Evolutionary conservation across 2,329 filamentous ascomycete species (phyloP), one percentile per base, ranked within the genome.

Genomic region (Penicillium hordei): DNA sequence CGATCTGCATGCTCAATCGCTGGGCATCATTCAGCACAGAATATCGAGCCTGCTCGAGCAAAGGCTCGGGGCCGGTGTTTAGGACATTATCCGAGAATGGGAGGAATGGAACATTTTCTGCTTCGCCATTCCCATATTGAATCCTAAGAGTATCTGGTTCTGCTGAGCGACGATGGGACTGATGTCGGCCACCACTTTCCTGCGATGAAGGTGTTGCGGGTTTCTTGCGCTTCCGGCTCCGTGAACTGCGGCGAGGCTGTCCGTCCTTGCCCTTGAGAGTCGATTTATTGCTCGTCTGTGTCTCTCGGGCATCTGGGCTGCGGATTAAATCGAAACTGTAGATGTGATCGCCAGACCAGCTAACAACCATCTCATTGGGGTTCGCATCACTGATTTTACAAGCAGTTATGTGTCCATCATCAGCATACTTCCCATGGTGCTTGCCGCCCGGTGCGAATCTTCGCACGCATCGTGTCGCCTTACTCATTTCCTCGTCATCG

Each of bases 371-470:
- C 65, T 89, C 86, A 61, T 89, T 86, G 0, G 86, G 87, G 59
- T 86, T 82, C 9, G 84, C 84, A 72, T 89, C 85, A 63, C 85
- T 88, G 66, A 89, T 89, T 72, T 88, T 89, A 72, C 86, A 88
- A 17, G 86, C 86, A 2, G 86, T 89, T 65, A 89, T 89, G 64
- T 89, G 86, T 5, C 85, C 83, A 59, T 82, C 82, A 53, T 86
- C 83, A 17, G 69, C 65, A n/a, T 65, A 55, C 29, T 63, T 71
- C 56, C 75, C 77, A 44, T 77, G 76, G 55, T 76, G 76, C 70
- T 83, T 80, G n/a, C 85, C 83, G 58, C 81, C 76, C 1, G 86
- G 86, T 13, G 86, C 86, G 68, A 89, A 89, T 60, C 86, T 83
- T 57, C 83, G 81, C 29, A 89, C 87, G 68, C 86, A 89, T 60